These are phyloP conservation scores for Backusella psychrophila DNA, from an alignment of 192 early-diverging fungal species.

Conservation along the genomic window DNA sequence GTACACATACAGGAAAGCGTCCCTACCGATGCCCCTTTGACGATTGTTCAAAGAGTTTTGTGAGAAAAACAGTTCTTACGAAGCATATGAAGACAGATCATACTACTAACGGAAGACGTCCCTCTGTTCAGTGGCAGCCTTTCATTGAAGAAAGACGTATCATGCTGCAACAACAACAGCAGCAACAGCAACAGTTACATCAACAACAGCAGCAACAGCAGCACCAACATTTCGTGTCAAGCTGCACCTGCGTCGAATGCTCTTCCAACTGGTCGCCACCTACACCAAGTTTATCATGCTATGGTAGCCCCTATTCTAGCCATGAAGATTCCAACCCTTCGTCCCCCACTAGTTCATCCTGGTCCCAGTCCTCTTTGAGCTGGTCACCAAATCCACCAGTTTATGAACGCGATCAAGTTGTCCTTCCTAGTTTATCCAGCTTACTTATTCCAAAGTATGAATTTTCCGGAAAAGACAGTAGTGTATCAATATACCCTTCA, in stretches of 20 bases:
- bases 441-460: not conserved
- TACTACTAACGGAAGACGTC: constrained; percentile 22
- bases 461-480: not conserved
- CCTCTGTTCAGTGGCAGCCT: constrained; percentile 32
- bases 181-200: not conserved
- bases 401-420: constrained; percentile 5
- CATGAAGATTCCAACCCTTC: constrained; percentile 22
- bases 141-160: constrained; percentile 34
- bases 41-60: constrained; percentile 42
- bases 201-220: not conserved
- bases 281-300: constrained; percentile 6
- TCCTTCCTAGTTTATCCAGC: constrained; percentile 16
- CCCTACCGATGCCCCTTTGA: constrained; percentile 39
- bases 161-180: constrained; percentile 17
- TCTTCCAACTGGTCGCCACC: not conserved
- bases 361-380: constrained; percentile 8
- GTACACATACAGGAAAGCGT: constrained; percentile 39
- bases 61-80: constrained; percentile 53
- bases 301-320: not conserved
- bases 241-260: constrained; percentile 12
- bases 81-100: constrained; percentile 43
- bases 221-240: constrained; percentile 1
- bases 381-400: not conserved
- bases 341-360: constrained; percentile 22
- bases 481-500: not conserved